Conservation (phyloP, 148 eudicot species). For the Pouteria glomerata region DNA sequence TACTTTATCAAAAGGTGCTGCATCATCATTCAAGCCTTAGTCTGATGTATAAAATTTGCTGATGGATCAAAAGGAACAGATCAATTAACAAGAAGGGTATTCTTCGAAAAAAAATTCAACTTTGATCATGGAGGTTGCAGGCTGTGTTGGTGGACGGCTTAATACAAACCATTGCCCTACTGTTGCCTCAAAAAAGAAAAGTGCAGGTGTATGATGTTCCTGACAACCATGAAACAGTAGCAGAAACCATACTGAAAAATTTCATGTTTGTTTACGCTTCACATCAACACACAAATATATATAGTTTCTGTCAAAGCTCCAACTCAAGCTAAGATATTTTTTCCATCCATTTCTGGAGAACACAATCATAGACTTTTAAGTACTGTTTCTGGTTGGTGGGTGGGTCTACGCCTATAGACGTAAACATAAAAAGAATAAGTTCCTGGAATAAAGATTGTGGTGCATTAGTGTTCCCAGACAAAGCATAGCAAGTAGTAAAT, state of each 20-base stretch:
- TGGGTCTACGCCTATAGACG: too few relatives aligned
- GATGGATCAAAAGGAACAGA: not conserved
- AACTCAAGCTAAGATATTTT: too few relatives aligned
- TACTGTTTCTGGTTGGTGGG: too few relatives aligned
- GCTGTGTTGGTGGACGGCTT: not conserved
- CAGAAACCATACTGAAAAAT: too few relatives aligned
- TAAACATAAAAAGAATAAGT: too few relatives aligned
- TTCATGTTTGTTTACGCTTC: too few relatives aligned
- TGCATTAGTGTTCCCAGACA: not conserved
- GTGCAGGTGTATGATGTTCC: not conserved
- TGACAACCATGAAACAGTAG: too few relatives aligned
- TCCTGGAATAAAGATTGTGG: not conserved
- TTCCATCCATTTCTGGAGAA: not conserved
- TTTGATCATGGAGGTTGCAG: not conserved
- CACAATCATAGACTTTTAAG: too few relatives aligned
- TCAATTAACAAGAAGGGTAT: not conserved
- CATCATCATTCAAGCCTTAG: constrained; percentile 17
- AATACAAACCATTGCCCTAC: too few relatives aligned
- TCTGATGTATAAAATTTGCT: not conserved
- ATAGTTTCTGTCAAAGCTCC: too few relatives aligned
- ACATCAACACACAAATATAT: too few relatives aligned
- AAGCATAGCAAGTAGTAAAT: not conserved
- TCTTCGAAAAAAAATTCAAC: not conserved
- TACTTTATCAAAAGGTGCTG: constrained; percentile 57
- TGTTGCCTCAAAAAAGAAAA: too few relatives aligned